Percentiles rank a stretch among this genome's conserved stretches.
Evolutionary conservation across 345 rosid species (phyloP).

Genomic region (Nephelium lappaceum): DNA sequence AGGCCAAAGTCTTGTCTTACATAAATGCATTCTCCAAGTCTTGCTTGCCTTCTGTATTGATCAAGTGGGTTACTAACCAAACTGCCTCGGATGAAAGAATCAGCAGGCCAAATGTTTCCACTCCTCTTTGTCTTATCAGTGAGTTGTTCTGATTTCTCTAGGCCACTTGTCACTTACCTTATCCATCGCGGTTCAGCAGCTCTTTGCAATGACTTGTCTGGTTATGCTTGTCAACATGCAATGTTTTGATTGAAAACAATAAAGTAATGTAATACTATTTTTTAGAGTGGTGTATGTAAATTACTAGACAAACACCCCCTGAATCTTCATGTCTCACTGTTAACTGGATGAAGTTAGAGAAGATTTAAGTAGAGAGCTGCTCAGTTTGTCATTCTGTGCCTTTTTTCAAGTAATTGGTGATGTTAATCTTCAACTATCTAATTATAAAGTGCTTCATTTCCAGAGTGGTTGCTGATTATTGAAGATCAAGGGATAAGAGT

Average conservation of each 20-base stretch:
- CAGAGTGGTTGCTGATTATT: conserved; percentile 65
- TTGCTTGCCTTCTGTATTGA: conserved; percentile 45
- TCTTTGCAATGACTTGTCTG: conserved; percentile 6
- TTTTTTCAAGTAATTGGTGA: not conserved
- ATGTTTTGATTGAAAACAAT: not conserved
- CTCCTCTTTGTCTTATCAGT: conserved; percentile 65
- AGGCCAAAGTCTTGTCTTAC: conserved; percentile 43
- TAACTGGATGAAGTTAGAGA: conserved; percentile 8
- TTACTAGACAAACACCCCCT: not conserved
- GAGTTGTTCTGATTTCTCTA: conserved; percentile 38
- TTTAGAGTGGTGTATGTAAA: not conserved
- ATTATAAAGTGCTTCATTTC: conserved; percentile 26
- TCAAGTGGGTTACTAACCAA: conserved; percentile 57
- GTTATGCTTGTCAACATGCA: not conserved
- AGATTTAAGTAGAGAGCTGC: not conserved
- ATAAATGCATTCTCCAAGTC: conserved; percentile 53
- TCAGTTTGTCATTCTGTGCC: conserved; percentile 3
- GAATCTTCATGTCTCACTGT: not conserved
- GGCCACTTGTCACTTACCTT: conserved; percentile 15
- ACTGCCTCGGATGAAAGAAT: conserved; percentile 41
- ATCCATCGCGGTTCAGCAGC: not conserved
- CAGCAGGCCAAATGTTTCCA: conserved; percentile 35
- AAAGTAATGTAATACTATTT: not conserved
- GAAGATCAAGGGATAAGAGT: conserved; percentile 65
- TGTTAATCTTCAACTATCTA: not conserved